phyloP scores from a whole-genome alignment of 2,329 filamentous ascomycete species.

The Laburnicola sp. region DNA sequence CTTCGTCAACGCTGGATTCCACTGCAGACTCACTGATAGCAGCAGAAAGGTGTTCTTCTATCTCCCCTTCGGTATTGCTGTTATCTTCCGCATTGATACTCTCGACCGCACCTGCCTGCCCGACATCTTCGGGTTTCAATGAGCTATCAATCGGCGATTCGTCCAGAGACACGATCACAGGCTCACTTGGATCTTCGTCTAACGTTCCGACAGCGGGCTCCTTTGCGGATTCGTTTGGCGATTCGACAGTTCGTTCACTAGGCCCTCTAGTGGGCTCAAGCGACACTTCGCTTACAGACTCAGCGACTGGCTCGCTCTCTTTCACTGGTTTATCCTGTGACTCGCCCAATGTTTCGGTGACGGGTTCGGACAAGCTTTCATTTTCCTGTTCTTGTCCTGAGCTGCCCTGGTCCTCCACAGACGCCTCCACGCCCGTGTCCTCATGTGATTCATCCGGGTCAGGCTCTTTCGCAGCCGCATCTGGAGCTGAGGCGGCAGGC shows the following conservation, averaged over 20 bases:
- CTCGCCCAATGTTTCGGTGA: too few species aligned
- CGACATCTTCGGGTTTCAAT: not conserved
- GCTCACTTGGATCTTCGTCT: not conserved
- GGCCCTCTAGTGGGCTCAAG: too few species aligned
- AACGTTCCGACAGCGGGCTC: not conserved
- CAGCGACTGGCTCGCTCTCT: constrained; percentile 7
- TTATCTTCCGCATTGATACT: not conserved
- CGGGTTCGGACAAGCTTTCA: too few species aligned
- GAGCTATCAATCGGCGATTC: not conserved
- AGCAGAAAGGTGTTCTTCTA: not conserved
- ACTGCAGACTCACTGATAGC: too few species aligned
- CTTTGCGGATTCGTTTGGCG: constrained; percentile 1
- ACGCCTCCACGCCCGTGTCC: not conserved
- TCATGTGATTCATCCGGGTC: not conserved
- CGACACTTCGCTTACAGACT: constrained; percentile 1
- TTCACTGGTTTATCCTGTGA: too few species aligned
- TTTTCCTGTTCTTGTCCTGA: too few species aligned
- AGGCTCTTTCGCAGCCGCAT: not conserved
- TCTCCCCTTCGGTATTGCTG: not conserved
- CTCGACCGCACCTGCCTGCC: not conserved
- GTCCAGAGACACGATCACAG: not conserved
- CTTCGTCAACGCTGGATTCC: too few species aligned
- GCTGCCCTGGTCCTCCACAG: not conserved
- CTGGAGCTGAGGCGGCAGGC: not conserved
- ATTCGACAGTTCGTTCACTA: not conserved